Percentiles rank a stretch among this genome's conserved stretches.
Conservation (phyloP, 2,329 filamentous ascomycete genomes). For the Colletotrichum aenigma region DNA sequence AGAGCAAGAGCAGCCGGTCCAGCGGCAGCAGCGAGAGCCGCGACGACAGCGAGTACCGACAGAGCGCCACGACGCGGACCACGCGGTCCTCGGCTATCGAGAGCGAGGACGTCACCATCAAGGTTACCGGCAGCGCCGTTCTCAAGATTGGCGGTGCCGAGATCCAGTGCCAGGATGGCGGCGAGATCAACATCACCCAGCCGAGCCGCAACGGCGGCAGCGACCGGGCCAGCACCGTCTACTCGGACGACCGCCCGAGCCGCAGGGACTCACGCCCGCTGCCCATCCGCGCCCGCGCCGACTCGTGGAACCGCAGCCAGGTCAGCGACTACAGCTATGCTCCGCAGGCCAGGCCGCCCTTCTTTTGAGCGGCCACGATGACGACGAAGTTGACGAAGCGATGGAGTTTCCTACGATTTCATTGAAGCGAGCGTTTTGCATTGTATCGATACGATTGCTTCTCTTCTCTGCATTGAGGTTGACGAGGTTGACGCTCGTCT, state of each 20-base stretch:
- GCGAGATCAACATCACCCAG: slow-evolving; percentile 61
- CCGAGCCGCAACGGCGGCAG: slow-evolving; percentile 47
- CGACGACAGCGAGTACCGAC: slow-evolving; percentile 67
- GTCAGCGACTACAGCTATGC: slow-evolving; percentile 23
- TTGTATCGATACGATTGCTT: slow-evolving; percentile 21
- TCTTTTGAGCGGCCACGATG: slow-evolving; percentile 19
- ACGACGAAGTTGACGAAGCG: slow-evolving; percentile 17
- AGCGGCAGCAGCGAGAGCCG: slow-evolving; percentile 64
- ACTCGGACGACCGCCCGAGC: slow-evolving; percentile 52
- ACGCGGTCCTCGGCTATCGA: slow-evolving; percentile 54
- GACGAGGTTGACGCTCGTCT: too few species aligned
- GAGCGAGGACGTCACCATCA: slow-evolving; percentile 65
- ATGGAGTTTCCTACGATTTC: slow-evolving; percentile 19
- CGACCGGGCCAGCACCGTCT: slow-evolving; percentile 55
- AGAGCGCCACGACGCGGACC: slow-evolving; percentile 65
- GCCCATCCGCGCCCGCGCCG: slow-evolving; percentile 48
- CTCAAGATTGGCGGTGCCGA: slow-evolving; percentile 61
- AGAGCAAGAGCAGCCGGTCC: slow-evolving; percentile 56
- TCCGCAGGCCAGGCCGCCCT: background rate
- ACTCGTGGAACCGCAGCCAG: slow-evolving; percentile 41
- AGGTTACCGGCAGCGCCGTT: slow-evolving; percentile 59
- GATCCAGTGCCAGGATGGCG: slow-evolving; percentile 63
- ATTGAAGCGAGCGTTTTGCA: slow-evolving; percentile 16
- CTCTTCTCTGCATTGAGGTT: slow-evolving; percentile 28
- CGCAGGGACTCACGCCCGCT: slow-evolving; percentile 45